These are phyloP conservation scores for Lanzia echinophila DNA, from an alignment of 2,329 filamentous ascomycete genomes.

Conservation along the genomic window DNA sequence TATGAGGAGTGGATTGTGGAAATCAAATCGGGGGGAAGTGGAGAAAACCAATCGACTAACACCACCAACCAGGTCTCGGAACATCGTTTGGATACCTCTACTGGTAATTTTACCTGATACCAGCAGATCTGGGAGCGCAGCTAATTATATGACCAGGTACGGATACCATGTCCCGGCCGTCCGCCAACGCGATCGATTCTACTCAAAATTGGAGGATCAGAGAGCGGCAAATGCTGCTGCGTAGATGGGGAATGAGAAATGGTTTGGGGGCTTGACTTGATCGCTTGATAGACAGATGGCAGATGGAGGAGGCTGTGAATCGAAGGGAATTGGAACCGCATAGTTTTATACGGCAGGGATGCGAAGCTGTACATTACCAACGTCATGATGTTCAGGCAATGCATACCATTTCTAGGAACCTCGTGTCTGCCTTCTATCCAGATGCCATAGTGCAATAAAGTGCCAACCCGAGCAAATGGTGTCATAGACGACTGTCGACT, in stretches of 20 bases:
- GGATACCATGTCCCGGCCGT: constrained; percentile 39
- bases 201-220: constrained; percentile 36
- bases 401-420: constrained; percentile 11
- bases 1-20: neutral
- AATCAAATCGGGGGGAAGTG: neutral
- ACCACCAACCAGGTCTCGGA: constrained; percentile 42
- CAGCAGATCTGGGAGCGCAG: neutral
- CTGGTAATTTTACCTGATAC: constrained; percentile 39
- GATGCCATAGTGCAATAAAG: neutral
- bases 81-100: constrained; percentile 45
- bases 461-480: neutral
- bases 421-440: neutral
- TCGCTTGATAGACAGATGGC: neutral
- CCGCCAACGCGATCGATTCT: constrained; percentile 35
- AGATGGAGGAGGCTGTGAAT: constrained; percentile 3
- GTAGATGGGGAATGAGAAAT: constrained; percentile 13
- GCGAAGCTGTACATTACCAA: constrained; percentile 29
- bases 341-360: constrained; percentile 3
- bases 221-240: constrained; percentile 29
- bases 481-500: no score
- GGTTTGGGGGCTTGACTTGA: constrained; percentile 1
- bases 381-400: constrained; percentile 24
- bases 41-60: constrained; percentile 5
- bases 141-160: constrained; percentile 21
- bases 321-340: neutral